Percentiles rank a stretch among this genome's conserved stretches.
These are phyloP conservation scores for Quercus glauca DNA, from an alignment of 306 rosid genomes.

Conservation along the genomic window DNA sequence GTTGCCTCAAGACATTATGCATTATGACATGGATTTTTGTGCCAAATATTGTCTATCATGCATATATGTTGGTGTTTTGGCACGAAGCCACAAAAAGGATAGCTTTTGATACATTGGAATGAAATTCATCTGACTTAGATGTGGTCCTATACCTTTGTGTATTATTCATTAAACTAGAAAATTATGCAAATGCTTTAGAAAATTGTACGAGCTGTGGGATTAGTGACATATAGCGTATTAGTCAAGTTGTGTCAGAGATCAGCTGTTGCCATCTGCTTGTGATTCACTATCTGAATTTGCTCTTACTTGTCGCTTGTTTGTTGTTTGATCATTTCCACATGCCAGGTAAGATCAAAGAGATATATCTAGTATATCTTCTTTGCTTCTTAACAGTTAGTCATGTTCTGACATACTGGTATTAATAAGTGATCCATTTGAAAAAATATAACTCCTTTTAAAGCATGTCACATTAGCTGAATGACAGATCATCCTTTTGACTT, in stretches of 20 bases:
- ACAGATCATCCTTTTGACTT: conserved; percentile 26
- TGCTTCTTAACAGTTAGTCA: neutral
- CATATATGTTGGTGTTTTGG: neutral
- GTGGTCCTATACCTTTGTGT: neutral
- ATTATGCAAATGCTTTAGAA: neutral
- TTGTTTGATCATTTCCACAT: conserved; percentile 14
- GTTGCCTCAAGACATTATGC: neutral
- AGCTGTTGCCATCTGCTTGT: neutral
- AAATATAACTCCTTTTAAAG: too few species aligned
- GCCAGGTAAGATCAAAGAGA: neutral
- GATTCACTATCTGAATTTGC: neutral
- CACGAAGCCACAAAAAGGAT: neutral
- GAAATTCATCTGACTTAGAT: neutral
- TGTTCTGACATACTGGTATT: conserved; percentile 7
- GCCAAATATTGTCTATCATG: neutral
- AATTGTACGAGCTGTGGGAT: neutral
- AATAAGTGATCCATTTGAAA: too few species aligned
- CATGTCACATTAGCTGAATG: neutral
- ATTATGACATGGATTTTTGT: neutral
- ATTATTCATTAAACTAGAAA: neutral
- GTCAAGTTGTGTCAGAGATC: neutral
- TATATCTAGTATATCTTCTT: neutral
- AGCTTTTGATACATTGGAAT: neutral
- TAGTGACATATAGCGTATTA: neutral
- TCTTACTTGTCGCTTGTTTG: neutral